These are phyloP conservation scores for Delitschia confertaspora DNA, from an alignment of 495 filamentous ascomycete species.

Conservation along the genomic window DNA sequence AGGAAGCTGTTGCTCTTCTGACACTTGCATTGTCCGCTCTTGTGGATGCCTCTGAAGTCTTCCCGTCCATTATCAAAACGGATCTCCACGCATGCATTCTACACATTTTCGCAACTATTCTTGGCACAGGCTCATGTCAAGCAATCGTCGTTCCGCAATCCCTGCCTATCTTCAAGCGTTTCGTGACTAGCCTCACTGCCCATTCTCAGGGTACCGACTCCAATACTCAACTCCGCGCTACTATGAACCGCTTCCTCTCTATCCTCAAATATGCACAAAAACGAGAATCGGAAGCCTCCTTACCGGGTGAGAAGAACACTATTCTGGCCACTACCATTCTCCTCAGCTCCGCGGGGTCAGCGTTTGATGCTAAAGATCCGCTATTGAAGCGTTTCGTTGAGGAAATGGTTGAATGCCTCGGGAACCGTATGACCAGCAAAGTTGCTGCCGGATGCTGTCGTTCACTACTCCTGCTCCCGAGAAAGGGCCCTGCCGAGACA, in stretches of 20 bases:
- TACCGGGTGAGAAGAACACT: slow-evolving; percentile 88
- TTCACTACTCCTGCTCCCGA: slow-evolving; percentile 59
- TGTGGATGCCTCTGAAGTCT: slow-evolving; percentile 88
- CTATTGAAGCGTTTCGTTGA: slow-evolving; percentile 59
- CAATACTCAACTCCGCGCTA: slow-evolving; percentile 55
- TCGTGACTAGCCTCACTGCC: slow-evolving; percentile 62
- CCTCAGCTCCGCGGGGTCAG: slow-evolving; percentile 66
- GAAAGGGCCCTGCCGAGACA: slow-evolving; percentile 58
- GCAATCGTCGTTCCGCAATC: slow-evolving; percentile 80
- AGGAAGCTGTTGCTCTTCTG: slow-evolving; percentile 77
- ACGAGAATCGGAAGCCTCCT: slow-evolving; percentile 66
- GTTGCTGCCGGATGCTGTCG: slow-evolving; percentile 82
- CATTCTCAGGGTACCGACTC: slow-evolving; percentile 32
- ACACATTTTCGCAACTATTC: slow-evolving; percentile 90
- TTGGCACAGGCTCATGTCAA: slow-evolving; percentile 80
- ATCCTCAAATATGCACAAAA: slow-evolving; percentile 78
- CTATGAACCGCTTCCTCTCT: slow-evolving; percentile 65
- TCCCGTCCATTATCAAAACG: slow-evolving; percentile 90
- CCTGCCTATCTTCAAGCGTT: slow-evolving; percentile 84
- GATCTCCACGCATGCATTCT: slow-evolving; percentile 95
- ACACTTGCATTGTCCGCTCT: slow-evolving; percentile 72
- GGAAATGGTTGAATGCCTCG: slow-evolving; percentile 76
- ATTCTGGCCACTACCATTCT: slow-evolving; percentile 82
- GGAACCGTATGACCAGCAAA: slow-evolving; percentile 69
- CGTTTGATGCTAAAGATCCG: slow-evolving; percentile 62